phyloP scores from a whole-genome alignment of 352 stramenopile species.

The Pelagophyceae sp. region DNA sequence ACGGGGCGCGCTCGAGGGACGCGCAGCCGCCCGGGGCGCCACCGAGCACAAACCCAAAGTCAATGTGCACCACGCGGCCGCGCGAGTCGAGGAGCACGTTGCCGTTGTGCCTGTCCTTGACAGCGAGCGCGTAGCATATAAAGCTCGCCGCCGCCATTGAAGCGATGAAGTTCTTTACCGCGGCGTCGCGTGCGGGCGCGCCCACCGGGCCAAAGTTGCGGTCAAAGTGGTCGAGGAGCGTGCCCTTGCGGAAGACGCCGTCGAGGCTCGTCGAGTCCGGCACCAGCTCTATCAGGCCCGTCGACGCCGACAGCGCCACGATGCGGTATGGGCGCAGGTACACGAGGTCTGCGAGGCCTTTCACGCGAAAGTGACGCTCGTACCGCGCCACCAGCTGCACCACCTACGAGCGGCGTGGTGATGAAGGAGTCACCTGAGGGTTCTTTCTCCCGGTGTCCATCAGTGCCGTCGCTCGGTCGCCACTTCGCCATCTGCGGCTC shows the following conservation, averaged over 20 bases:
- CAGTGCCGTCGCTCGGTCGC: too few relatives aligned
- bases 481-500: too few relatives aligned
- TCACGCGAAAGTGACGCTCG: slow-evolving; percentile 87
- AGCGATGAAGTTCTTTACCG: slow-evolving; percentile 9
- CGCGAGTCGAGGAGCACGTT: slow-evolving; percentile 84
- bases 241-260: neutral
- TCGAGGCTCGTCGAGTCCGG: slow-evolving; percentile 59
- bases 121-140: slow-evolving; percentile 95
- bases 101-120: slow-evolving; percentile 96
- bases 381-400: slow-evolving; percentile 98
- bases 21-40: slow-evolving; percentile 82
- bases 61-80: slow-evolving; percentile 85
- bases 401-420: too few relatives aligned
- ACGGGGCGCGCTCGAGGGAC: slow-evolving; percentile 80
- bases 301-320: slow-evolving; percentile 87
- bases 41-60: slow-evolving; percentile 91
- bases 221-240: neutral
- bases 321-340: slow-evolving; percentile 98
- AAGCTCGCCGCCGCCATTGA: slow-evolving; percentile 31
- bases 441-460: neutral
- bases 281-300: slow-evolving; percentile 94
- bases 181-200: neutral
- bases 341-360: too few relatives aligned
- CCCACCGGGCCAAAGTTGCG: neutral
- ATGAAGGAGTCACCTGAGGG: slow-evolving; percentile 20